phyloP scores from a whole-genome alignment of 2,329 filamentous ascomycete species.

The Botrytis tulipae region DNA sequence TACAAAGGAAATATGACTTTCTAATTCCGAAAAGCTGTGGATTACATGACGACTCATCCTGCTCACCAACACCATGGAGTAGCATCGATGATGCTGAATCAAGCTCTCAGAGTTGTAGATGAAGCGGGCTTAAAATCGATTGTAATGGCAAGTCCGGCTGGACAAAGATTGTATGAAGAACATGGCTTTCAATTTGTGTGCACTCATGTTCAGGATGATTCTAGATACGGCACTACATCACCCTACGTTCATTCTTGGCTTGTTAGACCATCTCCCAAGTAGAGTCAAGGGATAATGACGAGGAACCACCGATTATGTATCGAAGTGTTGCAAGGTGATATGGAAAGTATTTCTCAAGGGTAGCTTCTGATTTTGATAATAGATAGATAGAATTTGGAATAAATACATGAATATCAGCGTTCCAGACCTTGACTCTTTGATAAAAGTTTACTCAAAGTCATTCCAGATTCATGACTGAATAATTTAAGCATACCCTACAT shows the following conservation, averaged over 20 bases:
- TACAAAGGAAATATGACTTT: not conserved
- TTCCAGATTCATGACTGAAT: not conserved
- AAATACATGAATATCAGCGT: not conserved
- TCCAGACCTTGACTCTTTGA: not conserved
- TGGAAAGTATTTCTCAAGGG: not conserved
- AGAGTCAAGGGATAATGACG: not conserved
- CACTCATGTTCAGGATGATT: constrained; percentile 2
- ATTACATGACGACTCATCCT: not conserved
- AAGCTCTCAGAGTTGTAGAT: not conserved
- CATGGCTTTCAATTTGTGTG: not conserved
- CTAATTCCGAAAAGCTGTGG: not conserved
- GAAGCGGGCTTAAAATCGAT: not conserved
- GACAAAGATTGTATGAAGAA: not conserved
- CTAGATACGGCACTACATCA: not conserved
- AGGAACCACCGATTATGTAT: not conserved
- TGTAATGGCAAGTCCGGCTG: not conserved
- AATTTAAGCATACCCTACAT: not conserved
- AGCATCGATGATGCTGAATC: not conserved
- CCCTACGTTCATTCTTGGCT: constrained; percentile 1
- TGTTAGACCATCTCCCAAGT: not conserved
- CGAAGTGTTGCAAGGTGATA: not conserved
- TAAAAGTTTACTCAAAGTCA: not conserved
- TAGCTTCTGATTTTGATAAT: not conserved
- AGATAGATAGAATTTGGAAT: not conserved
- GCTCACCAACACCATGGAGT: not conserved